A percentile compares a stretch with the other conserved stretches of the same genome.
phyloP scores from a whole-genome alignment of 2,329 filamentous ascomycete genomes.

The Helminthosporium solani region DNA sequence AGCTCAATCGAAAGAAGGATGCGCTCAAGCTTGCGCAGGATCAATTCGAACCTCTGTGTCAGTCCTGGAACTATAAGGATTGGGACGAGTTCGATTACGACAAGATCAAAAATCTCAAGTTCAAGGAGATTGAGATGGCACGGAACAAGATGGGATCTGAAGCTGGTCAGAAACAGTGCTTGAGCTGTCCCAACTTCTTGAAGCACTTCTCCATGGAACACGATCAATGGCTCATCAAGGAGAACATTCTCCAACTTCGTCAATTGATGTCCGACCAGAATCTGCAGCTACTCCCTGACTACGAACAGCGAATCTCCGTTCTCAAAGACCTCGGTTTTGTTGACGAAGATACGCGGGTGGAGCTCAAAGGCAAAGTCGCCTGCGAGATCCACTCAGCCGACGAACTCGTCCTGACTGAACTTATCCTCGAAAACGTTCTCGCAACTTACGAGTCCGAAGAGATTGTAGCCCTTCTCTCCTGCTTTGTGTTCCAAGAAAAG shows the following conservation, averaged over 20 bases:
- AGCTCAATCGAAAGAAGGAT: slow-evolving; percentile 51
- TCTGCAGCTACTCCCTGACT: slow-evolving; percentile 90
- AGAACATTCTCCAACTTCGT: slow-evolving; percentile 85
- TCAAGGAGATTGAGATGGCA: slow-evolving; percentile 77
- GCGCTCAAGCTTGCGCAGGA: slow-evolving; percentile 62
- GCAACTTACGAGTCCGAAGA: slow-evolving; percentile 95
- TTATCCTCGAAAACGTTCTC: slow-evolving; percentile 94
- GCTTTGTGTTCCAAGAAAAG: slow-evolving; percentile 98
- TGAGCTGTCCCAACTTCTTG: slow-evolving; percentile 74
- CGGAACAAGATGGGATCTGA: slow-evolving; percentile 63
- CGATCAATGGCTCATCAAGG: slow-evolving; percentile 93
- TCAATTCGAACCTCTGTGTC: slow-evolving; percentile 67
- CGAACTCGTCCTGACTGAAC: slow-evolving; percentile 91
- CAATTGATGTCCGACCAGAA: slow-evolving; percentile 95
- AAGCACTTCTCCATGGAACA: slow-evolving; percentile 97
- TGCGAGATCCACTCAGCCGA: slow-evolving; percentile 98
- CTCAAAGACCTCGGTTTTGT: slow-evolving; percentile 91
- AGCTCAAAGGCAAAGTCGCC: slow-evolving; percentile 96
- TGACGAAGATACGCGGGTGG: slow-evolving; percentile 80
- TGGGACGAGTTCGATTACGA: slow-evolving; percentile 86
- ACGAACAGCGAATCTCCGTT: slow-evolving; percentile 90
- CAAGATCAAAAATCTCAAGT: slow-evolving; percentile 76
- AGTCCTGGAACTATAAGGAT: slow-evolving; percentile 68
- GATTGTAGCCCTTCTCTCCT: slow-evolving; percentile 88
- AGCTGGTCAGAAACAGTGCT: slow-evolving; percentile 65